Evolutionary conservation across 2,329 filamentous ascomycete species (phyloP).

Genomic region (Cytospora piceae): DNA sequence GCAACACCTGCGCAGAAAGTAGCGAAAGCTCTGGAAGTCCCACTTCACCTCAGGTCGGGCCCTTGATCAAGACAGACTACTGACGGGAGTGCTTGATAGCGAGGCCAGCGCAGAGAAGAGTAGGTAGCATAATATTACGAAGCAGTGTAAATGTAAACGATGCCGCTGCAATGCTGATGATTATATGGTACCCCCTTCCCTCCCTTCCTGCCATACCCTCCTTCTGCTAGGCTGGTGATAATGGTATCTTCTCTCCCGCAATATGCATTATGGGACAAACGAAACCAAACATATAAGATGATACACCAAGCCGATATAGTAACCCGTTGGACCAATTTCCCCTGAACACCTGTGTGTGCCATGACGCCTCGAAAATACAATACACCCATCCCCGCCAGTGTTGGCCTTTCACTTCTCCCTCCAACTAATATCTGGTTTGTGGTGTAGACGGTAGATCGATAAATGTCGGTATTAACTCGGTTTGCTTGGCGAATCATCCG

Average conservation of each 20-base stretch:
- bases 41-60: too few relatives aligned
- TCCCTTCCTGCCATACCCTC: background rate
- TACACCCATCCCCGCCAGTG: background rate
- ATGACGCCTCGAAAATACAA: background rate
- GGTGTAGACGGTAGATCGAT: background rate
- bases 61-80: background rate
- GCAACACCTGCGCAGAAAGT: background rate
- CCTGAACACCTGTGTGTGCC: background rate
- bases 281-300: background rate
- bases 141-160: background rate
- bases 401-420: background rate
- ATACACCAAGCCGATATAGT: slow-evolving; percentile 2
- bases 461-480: background rate
- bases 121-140: background rate
- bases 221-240: background rate
- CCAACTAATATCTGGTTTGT: background rate
- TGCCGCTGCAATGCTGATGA: slow-evolving; percentile 1
- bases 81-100: background rate
- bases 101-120: background rate
- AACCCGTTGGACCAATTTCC: background rate
- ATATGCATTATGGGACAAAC: slow-evolving; percentile 9
- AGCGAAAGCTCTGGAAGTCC: background rate
- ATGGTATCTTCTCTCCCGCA: slow-evolving; percentile 2
- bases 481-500: background rate
- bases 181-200: background rate